Conservation (phyloP, 2,329 filamentous ascomycete species). For the Celoporthe dispersa region DNA sequence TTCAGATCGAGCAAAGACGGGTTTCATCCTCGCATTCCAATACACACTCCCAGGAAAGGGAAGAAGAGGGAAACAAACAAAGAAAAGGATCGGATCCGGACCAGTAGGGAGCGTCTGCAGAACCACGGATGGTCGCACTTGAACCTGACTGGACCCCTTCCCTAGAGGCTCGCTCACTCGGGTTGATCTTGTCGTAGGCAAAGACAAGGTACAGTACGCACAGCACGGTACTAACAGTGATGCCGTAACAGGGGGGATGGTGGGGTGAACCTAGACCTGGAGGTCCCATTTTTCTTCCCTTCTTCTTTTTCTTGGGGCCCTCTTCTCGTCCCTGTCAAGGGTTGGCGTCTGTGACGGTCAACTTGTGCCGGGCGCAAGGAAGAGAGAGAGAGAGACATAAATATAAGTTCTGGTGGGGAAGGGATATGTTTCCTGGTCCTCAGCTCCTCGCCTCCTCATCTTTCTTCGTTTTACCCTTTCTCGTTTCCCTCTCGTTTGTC, state of each 20-base stretch:
- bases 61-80: too few species aligned
- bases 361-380: not conserved
- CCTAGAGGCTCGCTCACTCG: not conserved
- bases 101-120: conserved; percentile 5
- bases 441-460: not conserved
- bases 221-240: not conserved
- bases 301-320: not conserved
- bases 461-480: too few species aligned
- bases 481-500: not conserved
- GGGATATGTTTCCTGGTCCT: not conserved
- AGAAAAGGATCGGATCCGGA: not conserved
- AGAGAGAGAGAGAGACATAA: not conserved
- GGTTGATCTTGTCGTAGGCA: not conserved
- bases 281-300: not conserved
- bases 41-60: too few species aligned
- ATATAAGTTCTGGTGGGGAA: not conserved
- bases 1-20: not conserved
- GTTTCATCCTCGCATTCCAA: not conserved
- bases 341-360: not conserved
- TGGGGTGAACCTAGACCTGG: conserved; percentile 4
- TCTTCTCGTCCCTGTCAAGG: not conserved
- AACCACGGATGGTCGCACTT: conserved; percentile 7
- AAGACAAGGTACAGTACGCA: not conserved
- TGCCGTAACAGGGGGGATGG: not conserved
- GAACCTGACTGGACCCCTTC: conserved; percentile 6